Evolutionary conservation across 352 stramenopile species (phyloP).

Genomic region (Phytophthora tubulina): DNA sequence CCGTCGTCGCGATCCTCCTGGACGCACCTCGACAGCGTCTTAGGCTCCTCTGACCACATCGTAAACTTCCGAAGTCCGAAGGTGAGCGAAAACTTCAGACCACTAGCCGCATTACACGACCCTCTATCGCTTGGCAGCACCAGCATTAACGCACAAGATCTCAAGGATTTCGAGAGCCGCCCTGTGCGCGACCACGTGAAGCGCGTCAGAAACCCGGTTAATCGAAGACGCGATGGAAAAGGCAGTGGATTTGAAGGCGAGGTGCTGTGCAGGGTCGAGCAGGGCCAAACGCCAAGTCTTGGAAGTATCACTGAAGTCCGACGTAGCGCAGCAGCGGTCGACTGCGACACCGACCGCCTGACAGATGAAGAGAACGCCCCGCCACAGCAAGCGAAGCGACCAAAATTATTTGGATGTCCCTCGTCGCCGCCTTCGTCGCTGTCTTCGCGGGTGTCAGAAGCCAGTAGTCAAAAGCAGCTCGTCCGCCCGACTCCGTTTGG

Average conservation of each 20-base stretch:
- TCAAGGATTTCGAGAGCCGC: constrained; percentile 63
- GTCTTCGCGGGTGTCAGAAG: constrained; percentile 31
- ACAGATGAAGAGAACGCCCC: constrained; percentile 36
- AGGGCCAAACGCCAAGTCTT: constrained; percentile 25
- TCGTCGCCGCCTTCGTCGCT: constrained; percentile 28
- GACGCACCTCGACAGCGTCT: constrained; percentile 72
- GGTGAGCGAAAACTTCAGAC: constrained; percentile 81
- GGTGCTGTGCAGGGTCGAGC: constrained; percentile 63
- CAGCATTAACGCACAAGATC: constrained; percentile 23
- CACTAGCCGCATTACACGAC: constrained; percentile 44
- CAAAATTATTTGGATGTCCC: constrained; percentile 19
- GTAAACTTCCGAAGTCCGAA: constrained; percentile 84
- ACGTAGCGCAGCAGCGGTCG: constrained; percentile 5
- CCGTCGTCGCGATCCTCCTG: constrained; percentile 59
- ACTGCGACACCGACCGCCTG: constrained; percentile 15
- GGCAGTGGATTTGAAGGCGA: constrained; percentile 79
- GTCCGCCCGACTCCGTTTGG: constrained; percentile 43
- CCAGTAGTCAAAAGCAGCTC: constrained; percentile 31
- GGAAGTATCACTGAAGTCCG: constrained; percentile 12
- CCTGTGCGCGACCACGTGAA: constrained; percentile 52
- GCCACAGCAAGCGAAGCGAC: constrained; percentile 32
- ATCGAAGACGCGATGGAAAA: constrained; percentile 61
- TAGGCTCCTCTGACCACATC: constrained; percentile 76
- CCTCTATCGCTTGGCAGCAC: constrained; percentile 11
- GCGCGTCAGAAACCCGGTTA: constrained; percentile 61